phyloP scores from a whole-genome alignment of 2,329 filamentous ascomycete genomes.

The Verticillium albo-atrum region DNA sequence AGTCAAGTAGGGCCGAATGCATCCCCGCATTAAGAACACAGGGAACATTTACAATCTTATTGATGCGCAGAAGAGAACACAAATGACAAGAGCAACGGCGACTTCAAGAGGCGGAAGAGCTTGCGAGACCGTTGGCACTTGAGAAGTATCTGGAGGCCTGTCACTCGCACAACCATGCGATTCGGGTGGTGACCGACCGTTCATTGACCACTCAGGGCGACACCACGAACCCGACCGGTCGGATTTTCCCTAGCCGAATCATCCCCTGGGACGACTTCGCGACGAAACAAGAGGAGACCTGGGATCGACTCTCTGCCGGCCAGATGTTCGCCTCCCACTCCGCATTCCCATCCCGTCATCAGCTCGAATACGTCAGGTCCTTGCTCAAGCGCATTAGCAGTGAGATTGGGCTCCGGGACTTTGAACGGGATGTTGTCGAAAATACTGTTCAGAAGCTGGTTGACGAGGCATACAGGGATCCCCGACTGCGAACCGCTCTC shows the following conservation, averaged over 20 bases:
- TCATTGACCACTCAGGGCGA: conserved; percentile 26
- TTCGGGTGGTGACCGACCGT: conserved; percentile 23
- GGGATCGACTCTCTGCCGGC: conserved; percentile 18
- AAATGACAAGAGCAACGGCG: conserved; percentile 17
- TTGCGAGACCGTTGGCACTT: conserved; percentile 14
- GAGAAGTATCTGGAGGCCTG: conserved; percentile 25
- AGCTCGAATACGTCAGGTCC: conserved; percentile 27
- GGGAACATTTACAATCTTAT: too few species aligned
- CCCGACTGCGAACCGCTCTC: conserved; percentile 20
- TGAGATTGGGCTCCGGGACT: conserved; percentile 27
- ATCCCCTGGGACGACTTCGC: conserved; percentile 28
- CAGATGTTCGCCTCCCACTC: conserved; percentile 19
- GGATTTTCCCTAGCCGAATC: conserved; percentile 29
- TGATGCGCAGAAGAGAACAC: too few species aligned
- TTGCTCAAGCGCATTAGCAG: conserved; percentile 25
- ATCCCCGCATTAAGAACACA: too few species aligned
- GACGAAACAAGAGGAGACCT: conserved; percentile 24
- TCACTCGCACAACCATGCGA: conserved; percentile 23
- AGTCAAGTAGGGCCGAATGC: too few species aligned
- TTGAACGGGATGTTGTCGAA: conserved; percentile 27
- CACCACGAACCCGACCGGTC: conserved; percentile 24
- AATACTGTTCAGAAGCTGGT: conserved; percentile 28
- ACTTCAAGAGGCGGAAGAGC: conserved; percentile 21
- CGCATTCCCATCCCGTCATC: conserved; percentile 24
- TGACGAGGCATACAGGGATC: conserved; percentile 19